Percentiles rank a stretch among this genome's conserved stretches.
These are phyloP conservation scores for Paramarasmius palmivorus DNA, from an alignment of 1,284 basidiomycete genomes.

Conservation along the genomic window DNA sequence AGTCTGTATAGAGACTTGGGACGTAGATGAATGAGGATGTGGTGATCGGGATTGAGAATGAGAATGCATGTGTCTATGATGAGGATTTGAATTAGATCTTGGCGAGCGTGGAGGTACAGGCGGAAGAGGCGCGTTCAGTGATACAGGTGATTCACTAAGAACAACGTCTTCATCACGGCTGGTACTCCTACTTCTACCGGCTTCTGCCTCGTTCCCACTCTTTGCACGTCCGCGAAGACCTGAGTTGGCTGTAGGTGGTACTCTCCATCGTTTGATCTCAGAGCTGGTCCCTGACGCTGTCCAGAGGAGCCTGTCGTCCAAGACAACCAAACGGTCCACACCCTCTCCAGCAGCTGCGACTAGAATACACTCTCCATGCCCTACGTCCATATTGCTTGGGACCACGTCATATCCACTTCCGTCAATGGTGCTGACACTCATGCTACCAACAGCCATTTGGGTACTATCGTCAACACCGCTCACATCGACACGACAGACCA, in stretches of 20 bases:
- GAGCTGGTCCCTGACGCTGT: constrained; percentile 80
- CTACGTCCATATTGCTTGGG: constrained; percentile 57
- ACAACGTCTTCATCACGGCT: constrained; percentile 22
- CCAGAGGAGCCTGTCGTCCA: constrained; percentile 90
- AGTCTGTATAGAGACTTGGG: background rate
- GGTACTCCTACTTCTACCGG: constrained; percentile 7
- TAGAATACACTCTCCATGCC: constrained; percentile 88
- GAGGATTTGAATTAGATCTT: background rate
- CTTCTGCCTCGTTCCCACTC: background rate
- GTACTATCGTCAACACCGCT: background rate
- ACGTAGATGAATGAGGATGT: background rate
- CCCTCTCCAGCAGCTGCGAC: constrained; percentile 54
- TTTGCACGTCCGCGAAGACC: constrained; percentile 21
- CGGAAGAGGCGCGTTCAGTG: background rate
- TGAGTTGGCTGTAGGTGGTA: constrained; percentile 48
- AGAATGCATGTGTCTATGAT: background rate
- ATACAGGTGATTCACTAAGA: background rate
- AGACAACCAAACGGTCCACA: constrained; percentile 81
- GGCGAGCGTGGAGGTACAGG: background rate
- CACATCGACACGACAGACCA: constrained; percentile 89
- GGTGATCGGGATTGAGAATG: background rate
- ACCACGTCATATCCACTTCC: constrained; percentile 48
- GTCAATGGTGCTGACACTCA: background rate
- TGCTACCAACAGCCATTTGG: too few species aligned
- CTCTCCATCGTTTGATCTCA: constrained; percentile 80